Evolutionary conservation across 2,329 filamentous ascomycete species (phyloP), one percentile per base, ranked within the genome.

Genomic region (Botrytis medusae): DNA sequence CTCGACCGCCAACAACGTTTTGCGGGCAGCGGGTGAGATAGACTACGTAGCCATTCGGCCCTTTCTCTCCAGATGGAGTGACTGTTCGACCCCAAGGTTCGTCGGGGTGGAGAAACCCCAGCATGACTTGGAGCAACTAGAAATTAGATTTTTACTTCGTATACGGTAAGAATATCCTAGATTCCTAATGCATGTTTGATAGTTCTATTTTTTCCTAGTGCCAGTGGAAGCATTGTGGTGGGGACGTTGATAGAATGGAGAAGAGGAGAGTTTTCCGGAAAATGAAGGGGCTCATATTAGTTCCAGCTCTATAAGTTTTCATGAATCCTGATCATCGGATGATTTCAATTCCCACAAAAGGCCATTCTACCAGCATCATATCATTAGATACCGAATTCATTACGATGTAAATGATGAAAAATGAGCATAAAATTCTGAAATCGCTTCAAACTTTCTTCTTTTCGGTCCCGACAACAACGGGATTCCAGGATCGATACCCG

Each of bases 31-130:
- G 46, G 64, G 29, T 34, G 20, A 29, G 32, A 40, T n/a, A 32
- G 22, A 68, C 46, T 68, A 12, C 22, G 54, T 54, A 40, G 32
- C 32, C 40, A 68, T 68, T 54, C 64, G 46, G 29, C 64, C 46
- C 64, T 68, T 68, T 68, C 46, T 64, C 62, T 68, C 64, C 64
- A 54, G 32, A 68, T 54, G 64, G 64, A 51, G 64, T 61, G 40
- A n/a, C 34, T n/a, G 12, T 70, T 54, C 37, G 25, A 70, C 68
- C 54, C 40, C 68, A 22, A 70, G n/a, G 68, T 70, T 44, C 54
- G 54, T 61, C 68, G 25, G 34, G 22, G 40, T 44, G 34, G 48
- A 48, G 12, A 51, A 65, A 48, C 63, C 44, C 63, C 63, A 65
- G 51, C 29, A 51, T 37, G 7, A 42, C n/a, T 40, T 14, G 29